Percentiles rank a stretch among this genome's conserved stretches.
Evolutionary conservation across 2,329 filamentous ascomycete species (phyloP).

Genomic region (Hymenotorrendiella dingleyae): DNA sequence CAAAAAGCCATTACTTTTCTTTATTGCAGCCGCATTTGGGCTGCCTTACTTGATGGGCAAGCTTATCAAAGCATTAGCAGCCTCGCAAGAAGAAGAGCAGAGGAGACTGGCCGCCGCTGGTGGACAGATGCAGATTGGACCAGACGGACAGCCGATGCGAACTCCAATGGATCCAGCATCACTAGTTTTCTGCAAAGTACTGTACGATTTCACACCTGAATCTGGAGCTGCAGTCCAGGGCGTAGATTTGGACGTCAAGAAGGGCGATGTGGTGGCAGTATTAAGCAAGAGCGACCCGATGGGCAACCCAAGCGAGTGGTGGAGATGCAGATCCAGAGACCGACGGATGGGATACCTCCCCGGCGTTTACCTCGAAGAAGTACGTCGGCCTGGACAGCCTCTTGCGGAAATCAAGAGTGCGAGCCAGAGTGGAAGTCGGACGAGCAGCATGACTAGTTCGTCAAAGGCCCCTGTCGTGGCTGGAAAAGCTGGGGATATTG

Average conservation of each 20-base stretch:
- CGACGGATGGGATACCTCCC: slow-evolving; percentile 89
- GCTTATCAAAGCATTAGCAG: slow-evolving; percentile 78
- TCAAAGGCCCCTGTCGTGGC: slow-evolving; percentile 42
- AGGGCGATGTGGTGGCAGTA: slow-evolving; percentile 92
- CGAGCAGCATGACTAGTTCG: slow-evolving; percentile 34
- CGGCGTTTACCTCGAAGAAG: slow-evolving; percentile 79
- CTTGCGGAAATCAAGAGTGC: slow-evolving; percentile 30
- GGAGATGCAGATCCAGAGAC: slow-evolving; percentile 87
- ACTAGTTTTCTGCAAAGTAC: slow-evolving; percentile 90
- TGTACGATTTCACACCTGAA: slow-evolving; percentile 91
- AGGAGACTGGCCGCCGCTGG: slow-evolving; percentile 50
- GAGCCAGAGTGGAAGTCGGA: slow-evolving; percentile 41
- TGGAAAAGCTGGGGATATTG: slow-evolving; percentile 58
- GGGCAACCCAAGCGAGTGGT: slow-evolving; percentile 93
- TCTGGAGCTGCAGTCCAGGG: slow-evolving; percentile 56
- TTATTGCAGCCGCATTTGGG: slow-evolving; percentile 88
- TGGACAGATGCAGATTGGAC: slow-evolving; percentile 44
- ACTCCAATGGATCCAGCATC: slow-evolving; percentile 75
- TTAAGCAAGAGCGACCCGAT: slow-evolving; percentile 87
- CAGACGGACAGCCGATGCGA: slow-evolving; percentile 38
- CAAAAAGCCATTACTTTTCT: slow-evolving; percentile 94
- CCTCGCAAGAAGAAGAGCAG: slow-evolving; percentile 79
- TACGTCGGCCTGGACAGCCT: slow-evolving; percentile 45
- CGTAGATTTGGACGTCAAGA: slow-evolving; percentile 85
- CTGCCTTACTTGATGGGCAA: slow-evolving; percentile 97